Evolutionary conservation across 192 early-diverging fungal genomes (phyloP), one percentile per base, ranked within the genome.

Genomic region (Rhizophagus prolifer): DNA sequence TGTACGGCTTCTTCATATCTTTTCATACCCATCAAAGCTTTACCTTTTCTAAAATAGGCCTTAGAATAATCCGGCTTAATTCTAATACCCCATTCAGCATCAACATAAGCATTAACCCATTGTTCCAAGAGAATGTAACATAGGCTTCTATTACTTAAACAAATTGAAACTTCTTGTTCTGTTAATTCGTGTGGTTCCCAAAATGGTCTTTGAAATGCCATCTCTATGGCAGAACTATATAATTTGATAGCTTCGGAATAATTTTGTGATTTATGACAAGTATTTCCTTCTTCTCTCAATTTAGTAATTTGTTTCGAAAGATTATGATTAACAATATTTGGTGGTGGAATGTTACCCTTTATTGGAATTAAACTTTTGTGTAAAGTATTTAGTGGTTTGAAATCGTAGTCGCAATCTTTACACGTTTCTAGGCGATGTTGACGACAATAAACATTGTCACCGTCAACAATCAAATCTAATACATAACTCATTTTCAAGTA

Each of bases 191-290:
- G 83, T 6, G 92, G 88, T 66, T 94, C 92, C 92, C 92, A 94
- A 63, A 92, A 79, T 23, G 91, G 91, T 47, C 92, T 81, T 78
- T 90, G 88, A 74, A 86, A 88, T 2, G 91, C 90, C 36, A 95
- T 80, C 28, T 90, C 93, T 62, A 97, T 90, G 9, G 97, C 97
- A 79, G 94, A 90, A 28, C 93, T 90, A 85, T 99, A 99, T 60
- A 90, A 88, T 7, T 85, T 82, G 78, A 97, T 92, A 21, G 97
- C 96, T 77, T 94, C 91, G 30, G 85, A 84, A 79, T 91, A 94
- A 44, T 95, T 90, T 79, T 93, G 92, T 14, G 82, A 86, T 19
- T 93, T 94, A 87, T 95, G 95, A 75, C 86, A 70, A 68, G 92
- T 92, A 89, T 99, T 98, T 60, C 97, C 97, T 30, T 91, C 90